These are phyloP conservation scores for Coniochaeta sp. DNA, from an alignment of 2,329 filamentous ascomycete genomes.

Conservation along the genomic window DNA sequence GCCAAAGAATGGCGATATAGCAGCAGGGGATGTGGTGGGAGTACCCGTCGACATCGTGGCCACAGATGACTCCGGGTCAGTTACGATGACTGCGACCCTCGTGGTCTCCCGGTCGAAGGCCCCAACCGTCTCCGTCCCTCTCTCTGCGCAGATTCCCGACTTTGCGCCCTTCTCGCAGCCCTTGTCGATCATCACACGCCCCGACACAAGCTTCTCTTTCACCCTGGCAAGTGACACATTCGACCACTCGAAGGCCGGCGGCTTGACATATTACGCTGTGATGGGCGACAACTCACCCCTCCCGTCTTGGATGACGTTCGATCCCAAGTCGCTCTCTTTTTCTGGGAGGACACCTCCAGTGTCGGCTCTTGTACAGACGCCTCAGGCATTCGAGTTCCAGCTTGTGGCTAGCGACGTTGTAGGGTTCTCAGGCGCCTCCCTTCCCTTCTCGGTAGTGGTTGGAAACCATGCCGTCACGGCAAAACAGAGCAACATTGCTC, in stretches of 20 bases:
- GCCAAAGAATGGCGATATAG: constrained; percentile 47
- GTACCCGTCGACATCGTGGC: constrained; percentile 62
- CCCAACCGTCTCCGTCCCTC: constrained; percentile 47
- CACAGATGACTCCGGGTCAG: constrained; percentile 56
- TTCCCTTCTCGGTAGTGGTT: constrained; percentile 66
- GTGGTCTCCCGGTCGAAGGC: constrained; percentile 55
- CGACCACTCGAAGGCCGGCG: constrained; percentile 36
- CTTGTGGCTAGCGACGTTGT: constrained; percentile 72
- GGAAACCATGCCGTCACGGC: constrained; percentile 64
- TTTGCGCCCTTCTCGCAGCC: constrained; percentile 56
- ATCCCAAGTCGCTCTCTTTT: constrained; percentile 57
- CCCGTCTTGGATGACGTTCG: constrained; percentile 79
- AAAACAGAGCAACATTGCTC: constrained; percentile 44
- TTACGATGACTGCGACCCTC: constrained; percentile 59
- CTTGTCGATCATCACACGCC: constrained; percentile 48
- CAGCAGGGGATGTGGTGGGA: constrained; percentile 46
- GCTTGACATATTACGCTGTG: constrained; percentile 68
- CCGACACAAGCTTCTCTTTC: constrained; percentile 46
- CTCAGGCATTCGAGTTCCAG: constrained; percentile 65
- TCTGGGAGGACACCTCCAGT: constrained; percentile 62
- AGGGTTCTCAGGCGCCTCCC: constrained; percentile 64
- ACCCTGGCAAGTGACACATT: constrained; percentile 56
- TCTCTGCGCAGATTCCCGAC: constrained; percentile 49
- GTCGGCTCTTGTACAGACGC: constrained; percentile 55
- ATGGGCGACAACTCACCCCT: constrained; percentile 73